Base-by-base conservation (phyloP, 768 basidiomycete species). In the Tulasnella sp. region DNA sequence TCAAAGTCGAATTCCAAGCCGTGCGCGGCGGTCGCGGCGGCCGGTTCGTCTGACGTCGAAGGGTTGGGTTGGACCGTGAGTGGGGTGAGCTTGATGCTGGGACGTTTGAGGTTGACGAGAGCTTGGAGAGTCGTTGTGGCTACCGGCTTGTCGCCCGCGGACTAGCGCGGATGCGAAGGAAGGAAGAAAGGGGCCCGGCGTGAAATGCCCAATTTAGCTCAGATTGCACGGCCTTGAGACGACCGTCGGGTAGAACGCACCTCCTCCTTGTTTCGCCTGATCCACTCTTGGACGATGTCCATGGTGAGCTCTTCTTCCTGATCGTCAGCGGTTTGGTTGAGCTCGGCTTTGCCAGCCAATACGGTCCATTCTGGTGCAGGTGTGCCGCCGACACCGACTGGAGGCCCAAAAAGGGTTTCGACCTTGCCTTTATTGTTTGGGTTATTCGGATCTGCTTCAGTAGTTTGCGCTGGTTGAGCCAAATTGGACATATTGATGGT, bases 41-140 rank as follows among this genome's bases (percentile, higher is more conserved):
- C 78, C 34, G 19, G 5, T 39, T 72, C 71, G 37, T 72, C 71
- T 6, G 71, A 40, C 36, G 72, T 39, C 26, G 80, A 76, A 22
- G 32, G 9, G 52, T 59, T 59, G 11, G 52, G 52, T 12, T 59
- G 52, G 52, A 59, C 32, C 26, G 52, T 75, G 64, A 91, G 82
- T 0, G 89, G 92, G 8, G 88, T 88, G 3, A 95, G 86, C 14
- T 89, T 86, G 39, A 98, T 84, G 1, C 92, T 89, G 0, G 95
- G 95, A 5, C 95, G 87, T 78, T 95, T 96, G 76, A 97, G 87
- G 78, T 97, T 98, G 75, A 97, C 94, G 39, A 95, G 85, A 0
- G 95, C 95, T 81, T 97, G 95, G 0, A 98, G 83, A 1, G 95
- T 96, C 0, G 95, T 98, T 0, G 95, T 96, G 0, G 94, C 88